Percentiles rank a stretch among this genome's conserved stretches.
Conservation (phyloP, 768 basidiomycete genomes). For the Xanthoconium stramineum region DNA sequence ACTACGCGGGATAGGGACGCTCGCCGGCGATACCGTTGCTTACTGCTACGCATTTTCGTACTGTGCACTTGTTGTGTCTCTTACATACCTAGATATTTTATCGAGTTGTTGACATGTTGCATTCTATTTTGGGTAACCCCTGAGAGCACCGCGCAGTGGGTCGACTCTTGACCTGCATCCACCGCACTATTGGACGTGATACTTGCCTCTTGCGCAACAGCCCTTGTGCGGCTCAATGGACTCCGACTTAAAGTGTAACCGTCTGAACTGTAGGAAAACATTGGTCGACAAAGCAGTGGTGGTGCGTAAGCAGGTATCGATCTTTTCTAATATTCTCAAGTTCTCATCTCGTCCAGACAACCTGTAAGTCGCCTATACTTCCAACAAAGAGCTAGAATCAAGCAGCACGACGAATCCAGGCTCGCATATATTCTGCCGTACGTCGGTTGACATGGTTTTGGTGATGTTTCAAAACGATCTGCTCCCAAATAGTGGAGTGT, state of each 20-base stretch:
- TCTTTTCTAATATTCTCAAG: background rate
- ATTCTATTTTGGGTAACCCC: slow-evolving; percentile 15
- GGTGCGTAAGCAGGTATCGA: slow-evolving; percentile 42
- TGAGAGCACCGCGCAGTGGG: background rate
- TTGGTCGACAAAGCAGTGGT: slow-evolving; percentile 82
- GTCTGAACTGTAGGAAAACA: slow-evolving; percentile 66
- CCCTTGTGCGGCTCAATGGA: slow-evolving; percentile 47
- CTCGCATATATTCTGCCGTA: slow-evolving; percentile 86
- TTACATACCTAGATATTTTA: slow-evolving; percentile 12
- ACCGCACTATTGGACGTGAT: background rate
- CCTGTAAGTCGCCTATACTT: slow-evolving; percentile 38
- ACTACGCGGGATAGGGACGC: slow-evolving; percentile 26
- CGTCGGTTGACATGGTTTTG: slow-evolving; percentile 4
- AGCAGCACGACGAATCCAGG: slow-evolving; percentile 39
- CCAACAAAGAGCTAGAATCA: background rate
- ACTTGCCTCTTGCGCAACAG: background rate
- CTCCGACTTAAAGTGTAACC: slow-evolving; percentile 73
- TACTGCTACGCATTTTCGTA: slow-evolving; percentile 20
- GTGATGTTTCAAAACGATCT: background rate
- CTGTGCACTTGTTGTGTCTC: slow-evolving; percentile 27
- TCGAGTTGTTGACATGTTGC: background rate
- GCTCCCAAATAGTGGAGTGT: slow-evolving; percentile 58
- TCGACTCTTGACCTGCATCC: background rate
- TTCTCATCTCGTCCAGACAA: slow-evolving; percentile 39
- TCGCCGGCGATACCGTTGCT: slow-evolving; percentile 20